phyloP scores from a whole-genome alignment of 768 basidiomycete genomes.

The Pholiota microspora region DNA sequence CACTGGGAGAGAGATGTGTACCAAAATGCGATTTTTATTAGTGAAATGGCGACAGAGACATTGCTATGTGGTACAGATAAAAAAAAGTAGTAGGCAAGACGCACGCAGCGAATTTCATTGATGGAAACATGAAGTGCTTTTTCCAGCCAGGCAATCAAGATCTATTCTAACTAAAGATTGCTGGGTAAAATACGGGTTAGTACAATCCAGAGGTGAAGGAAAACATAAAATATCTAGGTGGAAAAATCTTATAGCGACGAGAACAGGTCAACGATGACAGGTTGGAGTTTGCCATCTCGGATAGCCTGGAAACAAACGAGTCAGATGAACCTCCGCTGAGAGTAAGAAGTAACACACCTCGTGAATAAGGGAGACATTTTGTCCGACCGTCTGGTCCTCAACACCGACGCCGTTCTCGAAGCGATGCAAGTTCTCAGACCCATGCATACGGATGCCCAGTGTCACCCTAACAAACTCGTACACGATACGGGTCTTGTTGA shows the following conservation, averaged over 20 bases:
- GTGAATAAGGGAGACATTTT: slow-evolving; percentile 71
- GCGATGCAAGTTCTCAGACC: slow-evolving; percentile 63
- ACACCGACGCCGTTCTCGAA: slow-evolving; percentile 65
- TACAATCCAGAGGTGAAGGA: background rate
- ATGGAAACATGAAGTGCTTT: background rate
- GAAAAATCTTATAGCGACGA: slow-evolving; percentile 18
- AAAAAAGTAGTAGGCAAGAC: too few species aligned
- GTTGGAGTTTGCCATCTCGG: slow-evolving; percentile 50
- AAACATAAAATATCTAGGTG: background rate
- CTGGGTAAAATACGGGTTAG: background rate
- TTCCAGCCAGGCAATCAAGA: background rate
- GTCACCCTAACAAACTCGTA: slow-evolving; percentile 76
- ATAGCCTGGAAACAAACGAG: slow-evolving; percentile 35
- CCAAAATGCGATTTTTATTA: background rate
- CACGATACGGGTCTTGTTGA: slow-evolving; percentile 66
- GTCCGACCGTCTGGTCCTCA: slow-evolving; percentile 67
- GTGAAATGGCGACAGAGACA: background rate
- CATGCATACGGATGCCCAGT: slow-evolving; percentile 80
- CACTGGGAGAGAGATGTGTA: background rate
- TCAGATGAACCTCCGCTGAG: background rate
- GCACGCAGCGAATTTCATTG: background rate
- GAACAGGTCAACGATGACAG: slow-evolving; percentile 41
- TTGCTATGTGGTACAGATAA: background rate
- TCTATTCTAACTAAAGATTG: background rate
- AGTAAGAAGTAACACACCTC: slow-evolving; percentile 49